phyloP scores from a whole-genome alignment of 2,329 filamentous ascomycete genomes.

The Fulvia fulva region DNA sequence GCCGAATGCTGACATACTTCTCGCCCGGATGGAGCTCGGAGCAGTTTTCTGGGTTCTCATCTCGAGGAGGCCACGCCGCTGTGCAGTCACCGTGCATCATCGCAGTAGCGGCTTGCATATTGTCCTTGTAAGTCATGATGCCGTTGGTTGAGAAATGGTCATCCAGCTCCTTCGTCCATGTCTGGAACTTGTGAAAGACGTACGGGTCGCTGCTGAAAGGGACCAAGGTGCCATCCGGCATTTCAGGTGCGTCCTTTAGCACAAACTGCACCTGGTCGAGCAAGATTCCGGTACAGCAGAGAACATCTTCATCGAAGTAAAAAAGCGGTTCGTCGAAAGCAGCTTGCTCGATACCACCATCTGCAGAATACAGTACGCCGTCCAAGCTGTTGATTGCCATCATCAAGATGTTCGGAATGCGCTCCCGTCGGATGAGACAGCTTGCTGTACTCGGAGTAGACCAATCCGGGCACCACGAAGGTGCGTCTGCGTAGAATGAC shows the following conservation, averaged over 20 bases:
- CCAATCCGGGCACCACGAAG: constrained; percentile 13
- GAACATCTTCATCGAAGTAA: not conserved
- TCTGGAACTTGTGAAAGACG: not conserved
- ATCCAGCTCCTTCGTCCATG: not conserved
- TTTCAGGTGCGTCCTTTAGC: constrained; percentile 7
- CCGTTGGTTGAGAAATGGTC: not conserved
- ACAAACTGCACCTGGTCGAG: constrained; percentile 8
- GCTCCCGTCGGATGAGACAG: constrained; percentile 10
- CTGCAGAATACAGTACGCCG: constrained; percentile 41
- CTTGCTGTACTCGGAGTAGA: constrained; percentile 2
- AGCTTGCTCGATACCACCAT: constrained; percentile 5
- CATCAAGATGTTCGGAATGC: constrained; percentile 57
- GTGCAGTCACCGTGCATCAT: constrained; percentile 12
- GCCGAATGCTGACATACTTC: not conserved
- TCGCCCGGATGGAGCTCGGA: not conserved
- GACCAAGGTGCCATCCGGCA: constrained; percentile 3
- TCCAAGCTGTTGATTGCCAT: constrained; percentile 91
- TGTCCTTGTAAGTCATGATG: constrained; percentile 1
- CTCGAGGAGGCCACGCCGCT: constrained; percentile 6
- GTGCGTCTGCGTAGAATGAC: constrained; percentile 4
- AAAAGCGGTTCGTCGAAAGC: constrained; percentile 3
- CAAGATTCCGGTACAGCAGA: constrained; percentile 7
- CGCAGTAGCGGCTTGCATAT: constrained; percentile 5
- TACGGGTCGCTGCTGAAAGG: constrained; percentile 1
- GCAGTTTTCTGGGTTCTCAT: constrained; percentile 5